A percentile compares a stretch with the other conserved stretches of the same genome.
phyloP scores from a whole-genome alignment of 768 basidiomycete species.

The Cyclocybe cylindracea region DNA sequence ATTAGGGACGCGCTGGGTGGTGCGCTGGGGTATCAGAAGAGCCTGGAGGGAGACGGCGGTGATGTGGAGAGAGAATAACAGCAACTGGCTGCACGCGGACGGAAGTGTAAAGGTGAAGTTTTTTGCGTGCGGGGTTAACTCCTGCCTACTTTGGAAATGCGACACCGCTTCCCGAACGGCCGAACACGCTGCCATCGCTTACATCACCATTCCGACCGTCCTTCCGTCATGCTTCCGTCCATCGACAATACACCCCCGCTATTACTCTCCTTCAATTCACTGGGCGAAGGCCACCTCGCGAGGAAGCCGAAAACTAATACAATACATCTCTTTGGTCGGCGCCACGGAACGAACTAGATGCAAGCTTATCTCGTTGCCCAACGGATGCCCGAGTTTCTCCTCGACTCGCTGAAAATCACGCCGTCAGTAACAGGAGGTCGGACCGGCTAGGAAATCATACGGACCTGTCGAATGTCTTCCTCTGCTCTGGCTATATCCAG shows the following conservation, averaged over 20 bases:
- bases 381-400: conserved; percentile 54
- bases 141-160: conserved; percentile 16
- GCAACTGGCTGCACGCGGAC: conserved; percentile 1
- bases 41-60: conserved; percentile 7
- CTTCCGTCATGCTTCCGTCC: conserved; percentile 3
- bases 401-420: conserved; percentile 63
- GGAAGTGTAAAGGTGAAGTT: conserved; percentile 21
- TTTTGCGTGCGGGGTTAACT: conserved; percentile 38
- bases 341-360: conserved; percentile 92
- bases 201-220: conserved; percentile 13
- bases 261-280: neutral
- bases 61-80: conserved; percentile 9
- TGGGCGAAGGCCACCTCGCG: conserved; percentile 35
- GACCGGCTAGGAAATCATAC: conserved; percentile 23
- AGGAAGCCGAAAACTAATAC: conserved; percentile 75
- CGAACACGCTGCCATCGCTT: neutral
- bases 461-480: conserved; percentile 78
- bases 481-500: conserved; percentile 66
- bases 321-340: conserved; percentile 97
- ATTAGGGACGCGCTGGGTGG: neutral
- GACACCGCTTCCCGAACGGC: conserved; percentile 10
- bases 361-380: conserved; percentile 53
- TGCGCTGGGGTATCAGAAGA: conserved; percentile 9
- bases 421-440: conserved; percentile 13
- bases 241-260: neutral